These are phyloP conservation scores for Blumeriella jaapii DNA, from an alignment of 2,329 filamentous ascomycete genomes.

Conservation along the genomic window DNA sequence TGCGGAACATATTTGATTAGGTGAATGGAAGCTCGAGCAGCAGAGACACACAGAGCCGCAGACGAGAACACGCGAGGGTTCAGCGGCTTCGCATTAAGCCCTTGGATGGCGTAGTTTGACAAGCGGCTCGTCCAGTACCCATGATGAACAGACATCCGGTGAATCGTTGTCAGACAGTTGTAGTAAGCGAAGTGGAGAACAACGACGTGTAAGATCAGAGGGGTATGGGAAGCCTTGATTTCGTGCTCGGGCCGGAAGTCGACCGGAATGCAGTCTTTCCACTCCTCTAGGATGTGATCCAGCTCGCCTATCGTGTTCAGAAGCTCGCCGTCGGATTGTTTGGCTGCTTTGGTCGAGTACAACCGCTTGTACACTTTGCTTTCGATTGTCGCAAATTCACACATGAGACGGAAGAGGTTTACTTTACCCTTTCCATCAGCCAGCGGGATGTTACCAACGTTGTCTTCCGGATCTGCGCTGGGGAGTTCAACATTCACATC, in stretches of 20 bases:
- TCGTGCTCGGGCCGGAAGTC: slow-evolving; percentile 97
- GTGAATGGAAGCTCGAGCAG: slow-evolving; percentile 84
- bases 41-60: slow-evolving; percentile 82
- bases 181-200: slow-evolving; percentile 96
- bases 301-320: slow-evolving; percentile 93
- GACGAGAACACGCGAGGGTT: slow-evolving; percentile 94
- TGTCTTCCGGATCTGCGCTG: slow-evolving; percentile 79
- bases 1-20: slow-evolving; percentile 93
- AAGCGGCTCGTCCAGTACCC: slow-evolving; percentile 95
- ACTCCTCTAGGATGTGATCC: slow-evolving; percentile 79
- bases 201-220: slow-evolving; percentile 87
- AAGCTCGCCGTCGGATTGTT: slow-evolving; percentile 84
- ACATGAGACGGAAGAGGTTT: slow-evolving; percentile 90
- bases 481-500: slow-evolving; percentile 95
- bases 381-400: slow-evolving; percentile 82
- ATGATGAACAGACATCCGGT: slow-evolving; percentile 96
- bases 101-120: slow-evolving; percentile 91
- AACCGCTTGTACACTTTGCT: slow-evolving; percentile 87
- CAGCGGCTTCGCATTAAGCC: slow-evolving; percentile 77
- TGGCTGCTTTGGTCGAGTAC: slow-evolving; percentile 85
- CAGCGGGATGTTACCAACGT: slow-evolving; percentile 87
- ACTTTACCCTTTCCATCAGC: slow-evolving; percentile 83
- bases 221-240: slow-evolving; percentile 85
- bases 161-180: slow-evolving; percentile 94
- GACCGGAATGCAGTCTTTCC: slow-evolving; percentile 91